Evolutionary conservation across 306 rosid genomes (phyloP), one percentile per base, ranked within the genome.

Genomic region (Styphnolobium japonicum): DNA sequence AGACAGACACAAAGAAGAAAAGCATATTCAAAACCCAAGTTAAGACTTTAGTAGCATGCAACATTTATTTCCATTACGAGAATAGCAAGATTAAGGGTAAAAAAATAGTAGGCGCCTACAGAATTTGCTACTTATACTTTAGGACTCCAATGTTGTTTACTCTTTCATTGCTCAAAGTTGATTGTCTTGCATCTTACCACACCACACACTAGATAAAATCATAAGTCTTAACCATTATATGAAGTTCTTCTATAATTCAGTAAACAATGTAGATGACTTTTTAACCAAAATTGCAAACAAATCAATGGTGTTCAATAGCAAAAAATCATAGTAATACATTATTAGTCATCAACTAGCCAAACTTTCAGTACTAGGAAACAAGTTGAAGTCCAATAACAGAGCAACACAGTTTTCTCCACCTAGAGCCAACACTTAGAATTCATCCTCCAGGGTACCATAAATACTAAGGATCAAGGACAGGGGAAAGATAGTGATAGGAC

Each of bases 1-100:
- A 56, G n/a, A 84, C 33, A 33, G 5, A n/a, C 10, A 82, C 22
- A 70, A 31, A 18, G 55, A 67, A 67, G 6, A 34, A 72, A 70
- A 43, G 67, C 19, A 71, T 15, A 80, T 11, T 66, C 52, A 42
- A 67, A 25, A 21, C 52, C 58, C 60, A 15, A 66, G 36, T 25
- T 46, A 67, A 52, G 14, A 67, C 23, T 60, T 33, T 48, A 8
- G 52, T 49, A 15, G 36, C 73, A 80, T 49, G 18, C n/a, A 72
- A 29, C 33, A 37, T 55, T 34, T 42, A 76, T 52, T 71, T 73
- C 39, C 15, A 51, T 56, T 9, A 53, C 19, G 4, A 75, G 19
- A 37, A 52, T 53, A 23, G 4, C 5, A 34, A 7, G 23, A 60
- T 16, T 22, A 25, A 56, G 2, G n/a, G 19, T 5, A 1, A 2